Evolutionary conservation across 805 yeast species (phyloP).

Genomic region (Kurtzmaniella fragi): DNA sequence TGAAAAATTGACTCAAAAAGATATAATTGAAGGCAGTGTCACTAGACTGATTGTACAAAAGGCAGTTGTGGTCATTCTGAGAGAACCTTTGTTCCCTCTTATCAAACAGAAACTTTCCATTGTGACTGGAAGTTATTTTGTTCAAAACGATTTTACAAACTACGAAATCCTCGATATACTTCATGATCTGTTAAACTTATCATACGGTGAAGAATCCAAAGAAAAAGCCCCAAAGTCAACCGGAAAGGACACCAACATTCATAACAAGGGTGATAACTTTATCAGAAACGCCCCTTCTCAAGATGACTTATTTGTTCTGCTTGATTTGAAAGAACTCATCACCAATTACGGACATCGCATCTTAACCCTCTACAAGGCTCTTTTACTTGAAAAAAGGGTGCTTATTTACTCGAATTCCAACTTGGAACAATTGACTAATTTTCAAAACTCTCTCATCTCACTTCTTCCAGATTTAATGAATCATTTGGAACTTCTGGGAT

Average conservation of each 20-base stretch:
- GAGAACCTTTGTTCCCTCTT: conserved; percentile 81
- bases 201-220: not conserved
- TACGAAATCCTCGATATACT: conserved; percentile 60
- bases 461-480: conserved; percentile 77
- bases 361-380: conserved; percentile 66
- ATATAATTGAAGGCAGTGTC: conserved; percentile 26
- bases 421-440: conserved; percentile 73
- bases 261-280: conserved; percentile 2
- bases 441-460: conserved; percentile 79
- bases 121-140: conserved; percentile 80
- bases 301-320: conserved; percentile 52
- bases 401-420: conserved; percentile 71
- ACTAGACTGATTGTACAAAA: conserved; percentile 90
- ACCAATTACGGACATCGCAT: conserved; percentile 53
- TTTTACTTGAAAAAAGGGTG: conserved; percentile 69
- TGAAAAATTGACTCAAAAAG: conserved; percentile 50
- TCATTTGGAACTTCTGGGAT: conserved; percentile 70
- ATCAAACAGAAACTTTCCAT: conserved; percentile 87
- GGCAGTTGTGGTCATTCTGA: conserved; percentile 75
- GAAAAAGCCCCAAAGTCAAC: conserved; percentile 3
- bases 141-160: conserved; percentile 75
- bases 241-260: not conserved
- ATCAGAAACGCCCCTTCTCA: conserved; percentile 9
- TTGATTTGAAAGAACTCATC: conserved; percentile 63
- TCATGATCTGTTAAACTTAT: conserved; percentile 54